Base-by-base conservation (phyloP, 179 eudicot genomes). In the Silene noctiflora region DNA sequence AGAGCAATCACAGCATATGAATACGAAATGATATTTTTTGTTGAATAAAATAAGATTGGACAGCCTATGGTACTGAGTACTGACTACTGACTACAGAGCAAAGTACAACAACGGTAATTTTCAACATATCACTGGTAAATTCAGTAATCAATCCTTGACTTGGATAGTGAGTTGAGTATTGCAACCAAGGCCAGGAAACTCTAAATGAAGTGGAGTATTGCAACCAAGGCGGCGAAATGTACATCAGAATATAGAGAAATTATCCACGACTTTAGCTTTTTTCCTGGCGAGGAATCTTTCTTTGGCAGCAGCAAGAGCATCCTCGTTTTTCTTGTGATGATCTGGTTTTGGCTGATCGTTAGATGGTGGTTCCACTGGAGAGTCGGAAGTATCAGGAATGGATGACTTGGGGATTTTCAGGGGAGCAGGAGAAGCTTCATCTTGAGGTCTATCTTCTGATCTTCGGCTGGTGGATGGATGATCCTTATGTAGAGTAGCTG, bases 201-300 rank as follows among this genome's bases (percentile, higher is more conserved):
- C 27, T 25, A 25, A 25, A 25, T 25, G 1, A 0, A 33, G 35
- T 33, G 4, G 35, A 33, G 35, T 33, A 33, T 33, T 33, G 35
- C 35, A 33, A 33, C 35, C 35, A 33, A 33, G 35, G 35, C 6
- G 35, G 33, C 12, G n/a, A 46, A 63, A 65, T n/a, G 20, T 44
- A 44, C 39, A 42, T 8, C 11, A 63, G 29, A 60, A 17, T 69
- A 21, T 13, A 33, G 39, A 29, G 69, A 2, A 63, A 3, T 7
- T 22, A 72, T 78, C 78, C 51, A 83, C 82, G 42, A 77, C 80
- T 83, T 89, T 94, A 21, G 92, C 86, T 80, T 74, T 90, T 85
- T 94, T 94, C 84, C 98, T 74, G 14, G 98, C 97, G 79, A 94
- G 76, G 80, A 88, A 94, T 6, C 97, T 89, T 81, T 83, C 96